Evolutionary conservation across 2,329 filamentous ascomycete genomes (phyloP).

Genomic region (Gliomastix tumulicola): DNA sequence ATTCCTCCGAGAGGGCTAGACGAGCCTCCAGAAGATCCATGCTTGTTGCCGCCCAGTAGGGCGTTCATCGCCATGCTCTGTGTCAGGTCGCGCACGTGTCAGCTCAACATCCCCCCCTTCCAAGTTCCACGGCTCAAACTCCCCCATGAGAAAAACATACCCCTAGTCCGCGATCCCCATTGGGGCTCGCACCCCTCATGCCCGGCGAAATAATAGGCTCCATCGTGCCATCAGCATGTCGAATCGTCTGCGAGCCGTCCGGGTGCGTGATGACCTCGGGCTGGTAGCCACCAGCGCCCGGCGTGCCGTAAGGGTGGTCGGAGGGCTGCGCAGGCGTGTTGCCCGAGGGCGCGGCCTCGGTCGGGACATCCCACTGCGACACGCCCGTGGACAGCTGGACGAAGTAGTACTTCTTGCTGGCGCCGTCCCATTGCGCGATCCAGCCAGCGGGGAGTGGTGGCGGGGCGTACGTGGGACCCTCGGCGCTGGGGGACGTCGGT

Average conservation of each 20-base stretch:
- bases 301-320: slow-evolving; percentile 58
- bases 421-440: slow-evolving; percentile 64
- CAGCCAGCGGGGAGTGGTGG: slow-evolving; percentile 57
- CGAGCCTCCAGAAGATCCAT: not conserved
- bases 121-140: no score
- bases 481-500: slow-evolving; percentile 49
- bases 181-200: slow-evolving; percentile 40
- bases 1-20: slow-evolving; percentile 3
- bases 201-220: slow-evolving; percentile 51
- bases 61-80: slow-evolving; percentile 56
- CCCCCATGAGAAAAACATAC: slow-evolving; percentile 44
- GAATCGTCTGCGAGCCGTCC: slow-evolving; percentile 55
- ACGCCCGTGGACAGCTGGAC: slow-evolving; percentile 66
- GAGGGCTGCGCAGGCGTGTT: slow-evolving; percentile 47
- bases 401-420: slow-evolving; percentile 61
- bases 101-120: no score
- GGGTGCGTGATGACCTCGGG: slow-evolving; percentile 53
- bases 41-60: slow-evolving; percentile 42
- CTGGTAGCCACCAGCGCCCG: slow-evolving; percentile 25
- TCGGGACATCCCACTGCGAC: slow-evolving; percentile 70
- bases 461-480: slow-evolving; percentile 53
- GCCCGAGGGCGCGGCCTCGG: slow-evolving; percentile 53
- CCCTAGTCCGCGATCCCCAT: slow-evolving; percentile 56
- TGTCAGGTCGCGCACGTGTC: no score
- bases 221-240: slow-evolving; percentile 52